A percentile compares a stretch with the other conserved stretches of the same genome.
Conservation (phyloP, 2,329 filamentous ascomycete genomes). For the Phialophora verrucosa region DNA sequence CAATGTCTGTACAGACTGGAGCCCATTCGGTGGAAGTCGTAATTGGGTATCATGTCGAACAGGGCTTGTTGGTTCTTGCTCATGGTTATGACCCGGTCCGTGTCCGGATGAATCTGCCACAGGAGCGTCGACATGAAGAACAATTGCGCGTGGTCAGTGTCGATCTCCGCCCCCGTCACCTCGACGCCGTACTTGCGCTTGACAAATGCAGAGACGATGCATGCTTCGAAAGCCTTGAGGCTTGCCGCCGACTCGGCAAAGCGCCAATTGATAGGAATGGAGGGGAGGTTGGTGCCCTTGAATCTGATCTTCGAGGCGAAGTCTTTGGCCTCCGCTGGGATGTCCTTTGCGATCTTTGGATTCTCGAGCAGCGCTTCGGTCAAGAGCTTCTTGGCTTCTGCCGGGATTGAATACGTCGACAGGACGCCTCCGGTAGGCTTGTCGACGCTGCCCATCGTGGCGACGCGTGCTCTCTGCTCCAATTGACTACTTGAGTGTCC, state of each 20-base stretch:
- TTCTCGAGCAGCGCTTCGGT: conserved; percentile 56
- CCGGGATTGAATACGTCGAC: conserved; percentile 21
- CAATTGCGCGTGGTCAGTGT: conserved; percentile 55
- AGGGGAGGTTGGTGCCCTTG: conserved; percentile 16
- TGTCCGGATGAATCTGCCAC: conserved; percentile 45
- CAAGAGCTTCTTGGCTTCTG: conserved; percentile 25
- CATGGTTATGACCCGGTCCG: conserved; percentile 37
- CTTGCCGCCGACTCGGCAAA: conserved; percentile 61
- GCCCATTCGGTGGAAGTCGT: conserved; percentile 66
- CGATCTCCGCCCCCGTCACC: conserved; percentile 52
- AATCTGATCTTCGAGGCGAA: conserved; percentile 44
- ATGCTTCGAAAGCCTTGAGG: conserved; percentile 57
- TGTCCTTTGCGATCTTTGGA: conserved; percentile 57
- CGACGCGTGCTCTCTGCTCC: too few species aligned
- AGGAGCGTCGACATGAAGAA: conserved; percentile 52
- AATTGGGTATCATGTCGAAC: conserved; percentile 58
- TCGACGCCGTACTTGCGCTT: conserved; percentile 54
- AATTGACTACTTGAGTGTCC: background rate
- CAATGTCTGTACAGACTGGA: conserved; percentile 51
- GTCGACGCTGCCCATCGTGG: conserved; percentile 34
- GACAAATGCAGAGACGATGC: conserved; percentile 53
- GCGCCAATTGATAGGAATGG: conserved; percentile 62
- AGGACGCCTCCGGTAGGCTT: conserved; percentile 6
- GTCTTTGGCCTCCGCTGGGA: conserved; percentile 54
- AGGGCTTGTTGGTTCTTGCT: conserved; percentile 31